These are phyloP conservation scores for Aspergillus cejpii DNA, from an alignment of 2,329 filamentous ascomycete genomes.

Conservation along the genomic window DNA sequence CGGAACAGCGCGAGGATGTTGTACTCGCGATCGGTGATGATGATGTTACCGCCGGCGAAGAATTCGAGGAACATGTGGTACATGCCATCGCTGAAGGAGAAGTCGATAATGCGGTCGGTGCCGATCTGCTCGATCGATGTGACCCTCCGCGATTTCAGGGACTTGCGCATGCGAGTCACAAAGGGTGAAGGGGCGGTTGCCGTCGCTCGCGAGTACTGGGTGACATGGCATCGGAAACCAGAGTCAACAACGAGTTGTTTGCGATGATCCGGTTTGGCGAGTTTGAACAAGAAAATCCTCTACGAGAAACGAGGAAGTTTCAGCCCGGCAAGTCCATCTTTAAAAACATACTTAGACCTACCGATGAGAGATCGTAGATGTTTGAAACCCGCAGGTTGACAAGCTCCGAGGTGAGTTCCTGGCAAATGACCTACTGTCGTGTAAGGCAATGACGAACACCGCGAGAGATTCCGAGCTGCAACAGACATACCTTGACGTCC, in stretches of 20 bases:
- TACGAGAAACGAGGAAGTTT: conserved; percentile 16
- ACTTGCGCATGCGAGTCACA: conserved; percentile 77
- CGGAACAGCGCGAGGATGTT: conserved; percentile 76
- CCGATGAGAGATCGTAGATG: conserved; percentile 88
- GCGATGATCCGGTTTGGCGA: conserved; percentile 80
- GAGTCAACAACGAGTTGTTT: conserved; percentile 90
- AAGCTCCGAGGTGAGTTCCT: conserved; percentile 76
- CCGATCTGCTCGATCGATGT: conserved; percentile 79
- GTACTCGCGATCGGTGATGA: conserved; percentile 77
- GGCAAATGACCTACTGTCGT: conserved; percentile 70
- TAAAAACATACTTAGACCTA: conserved; percentile 28
- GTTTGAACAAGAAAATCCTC: conserved; percentile 92
- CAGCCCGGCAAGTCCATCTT: neutral
- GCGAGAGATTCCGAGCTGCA: neutral
- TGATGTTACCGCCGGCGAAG: conserved; percentile 91
- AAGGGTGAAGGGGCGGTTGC: conserved; percentile 79
- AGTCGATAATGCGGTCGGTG: conserved; percentile 86
- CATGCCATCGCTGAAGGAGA: conserved; percentile 84
- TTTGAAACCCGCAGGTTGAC: conserved; percentile 78
- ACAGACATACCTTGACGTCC: conserved; percentile 47
- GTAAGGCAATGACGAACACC: conserved; percentile 2
- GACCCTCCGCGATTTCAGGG: conserved; percentile 75
- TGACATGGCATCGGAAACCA: conserved; percentile 92
- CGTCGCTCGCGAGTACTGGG: conserved; percentile 80
- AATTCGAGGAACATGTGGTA: conserved; percentile 90